Base-by-base conservation (phyloP, 176 grass and related monocot species). In the Metroxylon sagu region DNA sequence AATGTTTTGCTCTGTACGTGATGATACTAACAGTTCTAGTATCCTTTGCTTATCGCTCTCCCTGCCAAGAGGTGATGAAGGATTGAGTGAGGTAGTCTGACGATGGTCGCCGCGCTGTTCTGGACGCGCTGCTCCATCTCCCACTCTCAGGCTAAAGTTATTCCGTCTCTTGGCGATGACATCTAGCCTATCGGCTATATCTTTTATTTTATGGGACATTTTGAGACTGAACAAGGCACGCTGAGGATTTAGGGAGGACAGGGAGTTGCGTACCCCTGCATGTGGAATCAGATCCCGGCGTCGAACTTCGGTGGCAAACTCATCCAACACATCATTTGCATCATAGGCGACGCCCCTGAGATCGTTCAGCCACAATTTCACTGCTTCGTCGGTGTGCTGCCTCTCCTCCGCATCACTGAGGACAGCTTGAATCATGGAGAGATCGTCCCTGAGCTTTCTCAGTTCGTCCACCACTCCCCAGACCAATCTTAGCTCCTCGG, bases 291-390 rank as follows among this genome's bases (percentile, higher is more conserved):
- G 52, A 14, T 71, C 2, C 3, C 12, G 70, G 0, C 78, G 78
- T 29, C 18, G 55, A 17, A 18, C 3, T 62, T 85, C 77, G 0
- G 49, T 54, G 10, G 25, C 17, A 10, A 50, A 27, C 0, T 82
- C 64, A 50, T 81, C 82, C 48, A 86, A 12, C 1, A 74, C 15
- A 12, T 86, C 83, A 1, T 51, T 19, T 14, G 53, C 73, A 0
- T 80, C 6, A 16, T 81, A 81, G 5, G 61, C 69, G 1, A 49
- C 27, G 28, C 64, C 59, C 57, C 65, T 67, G 56, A 86, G 64
- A 0, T 29, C 12, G 2, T 4, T 10, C 1, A 85, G 64, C 66
- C 26, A 58, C 2, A 7, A 1, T 29, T 53, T 19, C 5, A 64
- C 31, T 29, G 0, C 0, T 1, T 12, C 4, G 1, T 14, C 35